Base-by-base conservation (phyloP, 805 yeast species). In the Candida nanaspora region DNA sequence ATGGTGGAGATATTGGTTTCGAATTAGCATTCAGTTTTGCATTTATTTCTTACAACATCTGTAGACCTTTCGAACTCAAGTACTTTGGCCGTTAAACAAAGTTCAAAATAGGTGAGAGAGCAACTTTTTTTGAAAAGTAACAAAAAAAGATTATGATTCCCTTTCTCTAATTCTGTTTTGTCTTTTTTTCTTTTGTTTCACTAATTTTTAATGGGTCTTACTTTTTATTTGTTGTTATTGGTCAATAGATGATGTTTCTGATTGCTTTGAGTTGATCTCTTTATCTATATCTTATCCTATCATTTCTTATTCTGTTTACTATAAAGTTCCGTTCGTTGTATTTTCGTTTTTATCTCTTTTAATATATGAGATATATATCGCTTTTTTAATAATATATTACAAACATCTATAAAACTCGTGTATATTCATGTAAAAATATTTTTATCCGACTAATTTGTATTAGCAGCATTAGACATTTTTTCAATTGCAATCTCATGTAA, bases 1-100 rank as follows among this genome's bases (percentile, higher is more conserved):
- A 49, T 33, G 95, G 94, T 52, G 96, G 91, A 45, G 96, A 87
- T 59, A 72, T 88, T 55, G 96, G 95, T 28, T 86, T 85, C 56
- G 93, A 84, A 67, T 67, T 88, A 44, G 86, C 81, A 33, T 72
- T 73, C 41, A 74, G 69, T 8, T 85, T 86, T 54, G 65, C 91
- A 11, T 78, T 81, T 48, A 56, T 85, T 41, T 80, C 73, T 21
- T 86, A 66, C 62, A 72, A 76, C 52, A 37, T 66, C 26, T 61
- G 68, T 23, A 72, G 95, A 63, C 79, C 79, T 34, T 53, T 83
- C 11, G 95, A 86, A 67, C 62, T 68, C 58, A 82, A 80, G 61
- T 79, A 78, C 54, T 57, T 69, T 45, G 85, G 76, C 36, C 75
- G 78, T 52, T 62, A 51, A 51, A 31, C n/a, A n/a, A n/a, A n/a